phyloP scores from a whole-genome alignment of 2,329 filamentous ascomycete species.

The Phaeophleospora eucalypticola region DNA sequence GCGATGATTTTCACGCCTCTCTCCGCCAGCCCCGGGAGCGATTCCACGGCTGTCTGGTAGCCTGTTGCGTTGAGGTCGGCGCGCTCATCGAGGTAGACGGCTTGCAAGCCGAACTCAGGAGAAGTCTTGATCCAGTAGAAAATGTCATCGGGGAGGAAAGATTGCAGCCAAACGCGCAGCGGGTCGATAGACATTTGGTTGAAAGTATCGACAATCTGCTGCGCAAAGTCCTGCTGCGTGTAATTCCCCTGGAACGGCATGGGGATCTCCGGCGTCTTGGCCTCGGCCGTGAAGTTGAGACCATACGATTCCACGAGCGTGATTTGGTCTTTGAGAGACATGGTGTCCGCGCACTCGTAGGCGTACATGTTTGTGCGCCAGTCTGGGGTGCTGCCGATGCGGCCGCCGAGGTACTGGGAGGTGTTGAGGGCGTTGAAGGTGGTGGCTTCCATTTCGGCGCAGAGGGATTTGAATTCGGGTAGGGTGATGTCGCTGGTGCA shows the following conservation, averaged over 20 bases:
- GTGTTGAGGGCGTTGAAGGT: constrained; percentile 57
- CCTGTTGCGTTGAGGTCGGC: constrained; percentile 48
- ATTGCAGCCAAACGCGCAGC: constrained; percentile 58
- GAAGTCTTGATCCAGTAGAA: constrained; percentile 63
- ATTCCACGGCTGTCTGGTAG: constrained; percentile 53
- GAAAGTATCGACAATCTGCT: constrained; percentile 62
- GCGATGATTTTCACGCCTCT: constrained; percentile 60
- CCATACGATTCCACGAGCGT: constrained; percentile 54
- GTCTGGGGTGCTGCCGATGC: constrained; percentile 43
- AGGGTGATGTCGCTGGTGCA: constrained; percentile 69
- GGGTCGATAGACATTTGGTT: constrained; percentile 50
- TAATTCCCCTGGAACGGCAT: constrained; percentile 65
- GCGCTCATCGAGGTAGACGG: constrained; percentile 61
- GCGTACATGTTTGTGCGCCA: constrained; percentile 64
- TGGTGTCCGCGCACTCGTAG: constrained; percentile 57
- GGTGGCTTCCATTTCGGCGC: constrained; percentile 66
- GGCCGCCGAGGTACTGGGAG: constrained; percentile 44
- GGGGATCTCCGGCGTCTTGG: constrained; percentile 61
- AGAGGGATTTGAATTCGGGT: constrained; percentile 62
- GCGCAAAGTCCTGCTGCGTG: constrained; percentile 61
- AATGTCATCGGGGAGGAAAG: constrained; percentile 52
- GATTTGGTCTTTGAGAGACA: constrained; percentile 61
- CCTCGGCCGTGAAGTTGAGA: constrained; percentile 62
- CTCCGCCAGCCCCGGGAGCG: constrained; percentile 53
- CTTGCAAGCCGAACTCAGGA: constrained; percentile 58